phyloP scores from a whole-genome alignment of 805 yeast genomes.

The Starmerella roubikii region DNA sequence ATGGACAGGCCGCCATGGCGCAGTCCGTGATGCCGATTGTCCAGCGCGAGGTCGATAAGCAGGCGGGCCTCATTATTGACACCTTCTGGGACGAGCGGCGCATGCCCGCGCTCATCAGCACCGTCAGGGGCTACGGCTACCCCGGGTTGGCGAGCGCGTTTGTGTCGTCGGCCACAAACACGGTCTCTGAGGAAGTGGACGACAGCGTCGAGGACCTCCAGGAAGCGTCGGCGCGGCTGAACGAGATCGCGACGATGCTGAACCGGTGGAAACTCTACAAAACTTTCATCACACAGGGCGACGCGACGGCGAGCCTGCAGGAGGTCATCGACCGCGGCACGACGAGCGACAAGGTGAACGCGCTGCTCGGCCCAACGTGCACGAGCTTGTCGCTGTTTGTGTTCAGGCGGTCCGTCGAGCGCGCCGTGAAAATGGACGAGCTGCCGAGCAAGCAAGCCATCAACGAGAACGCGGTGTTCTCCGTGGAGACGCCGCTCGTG shows the following conservation, averaged over 20 bases:
- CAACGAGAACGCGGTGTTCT: constrained; percentile 21
- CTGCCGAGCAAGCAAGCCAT: constrained; percentile 33
- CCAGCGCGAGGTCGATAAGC: constrained; percentile 84
- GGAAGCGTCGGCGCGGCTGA: constrained; percentile 50
- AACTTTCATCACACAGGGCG: constrained; percentile 37
- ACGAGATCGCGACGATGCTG: constrained; percentile 62
- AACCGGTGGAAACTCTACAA: constrained; percentile 59
- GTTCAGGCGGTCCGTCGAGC: constrained; percentile 64
- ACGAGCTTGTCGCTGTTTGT: constrained; percentile 53
- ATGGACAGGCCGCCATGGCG: constrained; percentile 46
- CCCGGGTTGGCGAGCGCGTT: constrained; percentile 30
- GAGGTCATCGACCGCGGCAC: constrained; percentile 39
- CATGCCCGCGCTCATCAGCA: constrained; percentile 41
- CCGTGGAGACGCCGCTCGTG: constrained; percentile 44
- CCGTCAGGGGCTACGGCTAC: constrained; percentile 41
- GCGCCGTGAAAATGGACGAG: constrained; percentile 68
- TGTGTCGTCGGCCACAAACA: neutral
- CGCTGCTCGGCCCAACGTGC: constrained; percentile 45
- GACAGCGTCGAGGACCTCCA: constrained; percentile 37
- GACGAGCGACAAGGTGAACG: constrained; percentile 42
- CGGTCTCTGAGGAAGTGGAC: neutral
- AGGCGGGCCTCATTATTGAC: constrained; percentile 76
- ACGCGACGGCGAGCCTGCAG: neutral
- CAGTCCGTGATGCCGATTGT: constrained; percentile 51
- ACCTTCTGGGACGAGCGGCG: constrained; percentile 66